A percentile compares a stretch with the other conserved stretches of the same genome.
phyloP scores from a whole-genome alignment of 352 stramenopile genomes.

The Pythium volutum region DNA sequence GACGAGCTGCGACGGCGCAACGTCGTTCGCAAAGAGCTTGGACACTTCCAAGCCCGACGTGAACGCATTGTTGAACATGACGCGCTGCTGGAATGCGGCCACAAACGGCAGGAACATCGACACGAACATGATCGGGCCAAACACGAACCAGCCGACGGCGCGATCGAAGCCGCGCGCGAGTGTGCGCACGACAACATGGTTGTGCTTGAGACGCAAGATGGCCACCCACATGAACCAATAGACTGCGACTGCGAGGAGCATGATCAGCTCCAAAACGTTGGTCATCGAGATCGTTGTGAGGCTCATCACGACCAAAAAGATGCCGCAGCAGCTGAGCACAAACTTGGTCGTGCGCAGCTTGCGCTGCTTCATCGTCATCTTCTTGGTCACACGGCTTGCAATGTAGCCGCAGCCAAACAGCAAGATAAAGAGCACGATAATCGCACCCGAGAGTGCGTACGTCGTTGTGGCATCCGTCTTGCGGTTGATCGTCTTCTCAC shows the following conservation, averaged over 20 bases:
- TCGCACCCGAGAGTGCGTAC: slow-evolving; percentile 56
- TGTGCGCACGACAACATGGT: slow-evolving; percentile 81
- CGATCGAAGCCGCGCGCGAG: slow-evolving; percentile 73
- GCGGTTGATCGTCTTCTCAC: slow-evolving; percentile 53
- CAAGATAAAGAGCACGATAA: slow-evolving; percentile 69
- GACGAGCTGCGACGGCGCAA: slow-evolving; percentile 72
- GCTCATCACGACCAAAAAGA: slow-evolving; percentile 63
- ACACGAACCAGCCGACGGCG: slow-evolving; percentile 85
- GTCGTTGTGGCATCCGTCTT: slow-evolving; percentile 50
- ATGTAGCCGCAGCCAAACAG: slow-evolving; percentile 84
- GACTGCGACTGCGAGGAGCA: slow-evolving; percentile 64
- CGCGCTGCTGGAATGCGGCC: slow-evolving; percentile 82
- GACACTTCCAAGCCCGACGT: slow-evolving; percentile 85
- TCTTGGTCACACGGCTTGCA: slow-evolving; percentile 84
- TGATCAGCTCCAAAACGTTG: slow-evolving; percentile 71
- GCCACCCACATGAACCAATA: slow-evolving; percentile 88
- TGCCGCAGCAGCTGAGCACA: slow-evolving; percentile 61
- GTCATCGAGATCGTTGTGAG: slow-evolving; percentile 65
- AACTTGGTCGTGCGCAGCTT: slow-evolving; percentile 90
- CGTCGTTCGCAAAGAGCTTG: slow-evolving; percentile 87
- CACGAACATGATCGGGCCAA: slow-evolving; percentile 86
- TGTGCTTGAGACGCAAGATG: slow-evolving; percentile 76
- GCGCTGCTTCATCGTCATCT: slow-evolving; percentile 89
- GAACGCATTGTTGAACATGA: slow-evolving; percentile 91
- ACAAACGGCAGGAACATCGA: slow-evolving; percentile 90